phyloP scores from a whole-genome alignment of 2,329 filamentous ascomycete species.

The Arthroderma sp. region DNA sequence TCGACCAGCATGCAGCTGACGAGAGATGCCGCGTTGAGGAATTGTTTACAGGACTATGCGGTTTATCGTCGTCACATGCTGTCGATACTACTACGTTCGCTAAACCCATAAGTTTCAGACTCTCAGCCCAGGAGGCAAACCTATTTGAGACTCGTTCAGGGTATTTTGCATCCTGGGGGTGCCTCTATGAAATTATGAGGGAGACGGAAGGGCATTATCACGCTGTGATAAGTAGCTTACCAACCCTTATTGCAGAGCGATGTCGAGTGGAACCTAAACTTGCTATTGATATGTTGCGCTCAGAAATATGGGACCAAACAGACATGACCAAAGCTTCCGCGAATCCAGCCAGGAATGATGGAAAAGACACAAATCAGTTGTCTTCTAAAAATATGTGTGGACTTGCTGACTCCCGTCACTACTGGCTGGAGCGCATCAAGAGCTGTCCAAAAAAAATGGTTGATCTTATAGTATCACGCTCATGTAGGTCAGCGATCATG shows the following conservation, averaged over 20 bases:
- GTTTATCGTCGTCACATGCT: constrained; percentile 14
- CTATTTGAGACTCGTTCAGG: constrained; percentile 44
- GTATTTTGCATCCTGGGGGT: constrained; percentile 63
- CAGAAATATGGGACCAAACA: constrained; percentile 57
- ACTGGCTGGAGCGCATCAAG: constrained; percentile 53
- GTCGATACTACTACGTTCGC: constrained; percentile 27
- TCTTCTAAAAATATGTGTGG: not conserved
- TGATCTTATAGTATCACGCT: constrained; percentile 44
- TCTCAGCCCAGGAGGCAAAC: constrained; percentile 48
- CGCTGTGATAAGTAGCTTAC: constrained; percentile 48
- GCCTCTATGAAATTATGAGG: constrained; percentile 45
- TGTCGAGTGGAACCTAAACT: constrained; percentile 61
- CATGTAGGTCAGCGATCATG: constrained; percentile 40
- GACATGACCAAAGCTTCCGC: constrained; percentile 29
- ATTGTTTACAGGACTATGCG: constrained; percentile 50
- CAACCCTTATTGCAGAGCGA: constrained; percentile 60
- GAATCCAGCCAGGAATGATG: not conserved
- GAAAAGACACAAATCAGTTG: not conserved
- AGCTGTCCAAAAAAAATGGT: constrained; percentile 63
- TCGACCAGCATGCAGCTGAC: constrained; percentile 93
- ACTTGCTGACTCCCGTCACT: not conserved
- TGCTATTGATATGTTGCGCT: constrained; percentile 60
- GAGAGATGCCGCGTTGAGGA: constrained; percentile 71
- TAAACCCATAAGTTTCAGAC: constrained; percentile 51
- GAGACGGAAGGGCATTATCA: constrained; percentile 8